Evolutionary conservation across 1,284 basidiomycete genomes (phyloP), one percentile per base, ranked within the genome.

Genomic region (Chalciporus sp.): DNA sequence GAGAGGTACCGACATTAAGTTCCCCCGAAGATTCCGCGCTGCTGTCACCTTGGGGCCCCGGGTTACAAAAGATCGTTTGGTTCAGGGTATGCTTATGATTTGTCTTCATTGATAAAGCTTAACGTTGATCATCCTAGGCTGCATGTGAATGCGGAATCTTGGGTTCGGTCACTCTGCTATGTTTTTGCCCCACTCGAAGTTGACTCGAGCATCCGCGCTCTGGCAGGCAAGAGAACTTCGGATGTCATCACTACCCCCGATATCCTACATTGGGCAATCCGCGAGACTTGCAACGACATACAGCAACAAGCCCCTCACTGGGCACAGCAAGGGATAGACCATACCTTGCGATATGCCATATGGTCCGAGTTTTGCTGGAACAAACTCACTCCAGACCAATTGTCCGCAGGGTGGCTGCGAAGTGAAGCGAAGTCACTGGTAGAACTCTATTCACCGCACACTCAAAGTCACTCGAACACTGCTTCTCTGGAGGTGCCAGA

Each of bases 31-130:
- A 19, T 72, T 69, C 45, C 72, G 77, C 5, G 82, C 82, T 20
- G 77, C 74, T 1, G 81, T 83, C 4, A 84, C 81, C 0, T 61
- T 84, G 2, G 83, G 82, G 0, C 77, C 76, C 0, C 80, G 77
- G 42, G 66, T 84, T 2, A 81, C 79, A 0, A 84, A 84, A 46
- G 82, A 84, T 61, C 70, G 76, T 42, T 59, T 84, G 14, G 66
- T 75, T 4, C 81, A 84, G 72, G 83, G 81, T 79, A 55, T 52
- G 69, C 56, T 7, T 11, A 35, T 51, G 49, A 1, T 1, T 8
- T 35, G 6, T 39, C 2, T 7, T 35, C 8, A 7, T 31, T 12
- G 5, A 16, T 9, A 27, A 20, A n/a, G 41, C 37, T 49, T 2
- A 54, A 12, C 31, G 7, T 39, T 39, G 17, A 2, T 42, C 29